These are phyloP conservation scores for Jamesozyma rosinii DNA, from an alignment of 805 yeast genomes.

Conservation along the genomic window DNA sequence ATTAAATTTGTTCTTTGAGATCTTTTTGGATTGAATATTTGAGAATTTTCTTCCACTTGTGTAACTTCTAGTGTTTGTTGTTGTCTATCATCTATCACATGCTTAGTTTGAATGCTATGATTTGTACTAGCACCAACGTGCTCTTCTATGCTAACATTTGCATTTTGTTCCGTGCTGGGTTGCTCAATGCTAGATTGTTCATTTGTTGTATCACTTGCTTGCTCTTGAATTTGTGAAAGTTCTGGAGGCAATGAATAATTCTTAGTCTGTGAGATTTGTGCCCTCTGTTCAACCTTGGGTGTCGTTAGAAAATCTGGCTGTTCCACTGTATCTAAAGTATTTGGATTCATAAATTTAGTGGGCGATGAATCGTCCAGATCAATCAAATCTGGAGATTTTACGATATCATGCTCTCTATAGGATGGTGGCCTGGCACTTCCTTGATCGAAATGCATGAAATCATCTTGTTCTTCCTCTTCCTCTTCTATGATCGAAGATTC, in stretches of 20 bases:
- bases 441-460: background rate
- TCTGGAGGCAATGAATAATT: constrained; percentile 1
- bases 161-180: no score
- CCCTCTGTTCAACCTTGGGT: constrained; percentile 13
- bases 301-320: constrained; percentile 27
- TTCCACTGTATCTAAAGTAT: constrained; percentile 5
- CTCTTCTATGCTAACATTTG: no score
- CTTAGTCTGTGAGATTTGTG: background rate
- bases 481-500: constrained; percentile 18
- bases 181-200: no score
- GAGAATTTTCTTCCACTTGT: background rate
- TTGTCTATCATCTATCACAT: background rate
- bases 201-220: no score
- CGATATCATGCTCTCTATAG: background rate
- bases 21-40: background rate
- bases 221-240: constrained; percentile 1
- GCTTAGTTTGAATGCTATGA: background rate
- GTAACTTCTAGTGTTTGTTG: background rate
- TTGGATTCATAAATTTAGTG: background rate
- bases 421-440: background rate
- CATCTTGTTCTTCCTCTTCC: constrained; percentile 12
- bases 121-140: no score
- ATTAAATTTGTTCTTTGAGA: background rate
- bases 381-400: constrained; percentile 31
- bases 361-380: constrained; percentile 27